Conservation (phyloP, 2,329 filamentous ascomycete species). For the Knufia fluminis region DNA sequence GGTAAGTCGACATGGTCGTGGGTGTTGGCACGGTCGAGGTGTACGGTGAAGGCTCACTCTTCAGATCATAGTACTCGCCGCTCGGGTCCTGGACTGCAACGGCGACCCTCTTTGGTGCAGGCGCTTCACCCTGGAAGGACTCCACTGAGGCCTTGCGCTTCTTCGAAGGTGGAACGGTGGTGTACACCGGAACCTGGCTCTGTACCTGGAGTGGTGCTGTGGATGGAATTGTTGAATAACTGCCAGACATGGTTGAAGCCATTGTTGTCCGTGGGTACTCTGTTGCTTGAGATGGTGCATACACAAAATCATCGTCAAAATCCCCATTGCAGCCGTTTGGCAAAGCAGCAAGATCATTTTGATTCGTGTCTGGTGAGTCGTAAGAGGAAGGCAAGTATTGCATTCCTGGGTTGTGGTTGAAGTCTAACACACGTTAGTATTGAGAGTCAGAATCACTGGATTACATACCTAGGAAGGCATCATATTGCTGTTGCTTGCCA, state of each 20-base stretch:
- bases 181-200: neutral
- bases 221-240: slow-evolving; percentile 3
- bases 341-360: slow-evolving; percentile 9
- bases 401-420: neutral
- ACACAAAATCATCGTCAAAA: slow-evolving; percentile 1
- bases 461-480: slow-evolving; percentile 4
- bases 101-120: slow-evolving; percentile 3
- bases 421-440: neutral
- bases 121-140: slow-evolving; percentile 35
- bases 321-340: slow-evolving; percentile 1
- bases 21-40: slow-evolving; percentile 44
- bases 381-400: slow-evolving; percentile 7
- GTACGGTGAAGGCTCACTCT: slow-evolving; percentile 38
- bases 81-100: slow-evolving; percentile 37
- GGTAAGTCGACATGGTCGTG: slow-evolving; percentile 33
- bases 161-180: slow-evolving; percentile 24
- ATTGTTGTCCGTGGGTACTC: neutral
- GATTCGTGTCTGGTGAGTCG: slow-evolving; percentile 1
- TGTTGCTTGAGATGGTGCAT: neutral
- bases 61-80: slow-evolving; percentile 44
- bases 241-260: neutral
- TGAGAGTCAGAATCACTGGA: neutral
- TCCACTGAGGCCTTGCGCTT: slow-evolving; percentile 49
- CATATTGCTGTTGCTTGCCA: slow-evolving; percentile 4
- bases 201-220: neutral